Evolutionary conservation across 163 green algal genomes (phyloP).

Genomic region (Volvox carteri): DNA sequence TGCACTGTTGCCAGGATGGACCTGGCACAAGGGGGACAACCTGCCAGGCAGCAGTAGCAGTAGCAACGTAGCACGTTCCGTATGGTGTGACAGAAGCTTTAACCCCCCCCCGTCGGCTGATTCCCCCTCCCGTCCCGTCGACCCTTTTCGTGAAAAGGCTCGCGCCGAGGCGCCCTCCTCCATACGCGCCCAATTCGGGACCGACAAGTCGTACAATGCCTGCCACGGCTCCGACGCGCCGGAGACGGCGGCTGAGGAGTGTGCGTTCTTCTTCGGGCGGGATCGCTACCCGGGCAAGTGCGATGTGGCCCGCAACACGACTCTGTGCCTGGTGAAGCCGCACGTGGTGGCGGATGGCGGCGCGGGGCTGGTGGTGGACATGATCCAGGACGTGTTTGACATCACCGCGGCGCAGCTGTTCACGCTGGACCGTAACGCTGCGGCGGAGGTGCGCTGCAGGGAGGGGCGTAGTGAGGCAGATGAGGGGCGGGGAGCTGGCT

Average conservation of each 20-base stretch:
- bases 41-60: too few relatives aligned
- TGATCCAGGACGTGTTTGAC: slow-evolving; percentile 67
- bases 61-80: too few relatives aligned
- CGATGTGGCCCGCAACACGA: slow-evolving; percentile 65
- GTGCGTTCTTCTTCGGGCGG: slow-evolving; percentile 77
- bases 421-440: slow-evolving; percentile 71
- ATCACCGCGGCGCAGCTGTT: slow-evolving; percentile 77
- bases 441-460: slow-evolving; percentile 41
- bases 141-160: too few relatives aligned
- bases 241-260: slow-evolving; percentile 76
- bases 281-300: slow-evolving; percentile 60
- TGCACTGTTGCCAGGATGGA: too few relatives aligned
- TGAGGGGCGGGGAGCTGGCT: too few relatives aligned
- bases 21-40: too few relatives aligned
- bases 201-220: slow-evolving; percentile 79
- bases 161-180: slow-evolving; percentile 64
- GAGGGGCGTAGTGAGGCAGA: too few relatives aligned
- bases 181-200: slow-evolving; percentile 74
- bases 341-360: slow-evolving; percentile 75
- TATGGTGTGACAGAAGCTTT: too few relatives aligned
- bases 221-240: slow-evolving; percentile 79
- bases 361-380: slow-evolving; percentile 73
- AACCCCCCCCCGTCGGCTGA: too few relatives aligned
- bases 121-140: too few relatives aligned
- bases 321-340: slow-evolving; percentile 83